These are phyloP conservation scores for Austroboletus novae-zelandiae DNA, from an alignment of 1,284 basidiomycete species.

Conservation along the genomic window DNA sequence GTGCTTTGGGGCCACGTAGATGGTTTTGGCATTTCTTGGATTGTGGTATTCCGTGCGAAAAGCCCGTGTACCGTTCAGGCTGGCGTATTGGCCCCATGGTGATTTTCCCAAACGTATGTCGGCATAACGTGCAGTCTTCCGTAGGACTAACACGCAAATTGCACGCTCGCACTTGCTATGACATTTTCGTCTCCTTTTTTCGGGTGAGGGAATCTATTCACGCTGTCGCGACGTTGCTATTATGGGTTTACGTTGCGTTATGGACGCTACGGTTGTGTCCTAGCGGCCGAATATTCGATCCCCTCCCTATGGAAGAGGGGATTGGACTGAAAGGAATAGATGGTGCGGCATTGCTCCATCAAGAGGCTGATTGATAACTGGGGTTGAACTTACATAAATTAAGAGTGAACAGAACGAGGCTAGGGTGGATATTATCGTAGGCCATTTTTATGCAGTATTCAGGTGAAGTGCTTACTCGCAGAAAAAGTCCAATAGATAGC, in stretches of 20 bases:
- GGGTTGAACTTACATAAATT: neutral
- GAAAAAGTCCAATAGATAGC: neutral
- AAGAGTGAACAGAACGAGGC: neutral
- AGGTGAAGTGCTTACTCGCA: neutral
- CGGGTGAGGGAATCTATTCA: slow-evolving; percentile 55
- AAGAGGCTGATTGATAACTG: neutral
- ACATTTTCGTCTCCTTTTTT: slow-evolving; percentile 55
- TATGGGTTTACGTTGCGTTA: slow-evolving; percentile 54
- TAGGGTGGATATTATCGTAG: neutral
- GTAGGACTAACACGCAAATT: slow-evolving; percentile 48
- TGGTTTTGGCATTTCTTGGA: slow-evolving; percentile 47
- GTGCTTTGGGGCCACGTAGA: slow-evolving; percentile 55
- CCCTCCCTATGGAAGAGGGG: slow-evolving; percentile 38
- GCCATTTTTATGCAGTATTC: too few relatives aligned
- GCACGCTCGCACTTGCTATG: slow-evolving; percentile 52
- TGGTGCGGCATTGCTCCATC: too few relatives aligned
- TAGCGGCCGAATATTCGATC: slow-evolving; percentile 46
- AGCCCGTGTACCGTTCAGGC: slow-evolving; percentile 42
- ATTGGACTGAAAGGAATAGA: slow-evolving; percentile 9
- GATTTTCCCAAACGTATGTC: slow-evolving; percentile 59
- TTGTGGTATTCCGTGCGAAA: slow-evolving; percentile 40
- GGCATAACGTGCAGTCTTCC: neutral
- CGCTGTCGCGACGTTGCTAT: slow-evolving; percentile 47
- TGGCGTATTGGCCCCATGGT: slow-evolving; percentile 59
- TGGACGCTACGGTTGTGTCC: slow-evolving; percentile 41